These are phyloP conservation scores for Amanita exitialis DNA, from an alignment of 768 basidiomycete genomes.

Conservation along the genomic window DNA sequence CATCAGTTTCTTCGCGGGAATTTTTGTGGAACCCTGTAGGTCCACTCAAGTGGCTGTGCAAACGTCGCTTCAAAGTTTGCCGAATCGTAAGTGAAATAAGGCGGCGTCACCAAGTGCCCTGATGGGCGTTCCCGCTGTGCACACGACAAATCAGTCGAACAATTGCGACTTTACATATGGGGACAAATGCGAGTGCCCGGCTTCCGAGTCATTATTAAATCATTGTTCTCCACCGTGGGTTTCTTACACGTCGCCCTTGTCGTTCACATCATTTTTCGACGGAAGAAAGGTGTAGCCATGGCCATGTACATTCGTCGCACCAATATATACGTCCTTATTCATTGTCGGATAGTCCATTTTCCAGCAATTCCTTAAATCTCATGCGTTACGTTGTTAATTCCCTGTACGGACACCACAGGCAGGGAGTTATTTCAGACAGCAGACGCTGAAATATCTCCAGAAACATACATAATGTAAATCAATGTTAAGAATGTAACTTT, in stretches of 20 bases:
- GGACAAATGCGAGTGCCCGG: not conserved
- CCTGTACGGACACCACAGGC: no score
- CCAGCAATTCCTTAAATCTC: no score
- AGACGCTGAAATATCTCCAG: no score
- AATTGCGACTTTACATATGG: not conserved
- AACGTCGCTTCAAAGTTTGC: not conserved
- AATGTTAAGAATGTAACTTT: not conserved
- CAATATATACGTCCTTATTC: no score
- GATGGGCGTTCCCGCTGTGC: not conserved
- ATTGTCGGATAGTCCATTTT: no score
- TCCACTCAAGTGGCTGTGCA: constrained; percentile 17
- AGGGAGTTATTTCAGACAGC: no score
- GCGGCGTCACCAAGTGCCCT: not conserved
- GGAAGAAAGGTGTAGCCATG: not conserved
- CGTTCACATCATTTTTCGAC: no score
- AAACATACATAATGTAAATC: no score
- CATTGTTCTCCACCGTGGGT: no score
- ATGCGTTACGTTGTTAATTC: not conserved
- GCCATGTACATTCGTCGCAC: not conserved
- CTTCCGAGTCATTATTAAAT: no score
- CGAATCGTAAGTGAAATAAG: not conserved
- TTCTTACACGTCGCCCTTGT: not conserved
- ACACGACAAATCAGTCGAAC: constrained; percentile 2
- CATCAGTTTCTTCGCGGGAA: constrained; percentile 3
- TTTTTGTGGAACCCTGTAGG: constrained; percentile 15